Percentiles rank a stretch among this genome's conserved stretches.
phyloP scores from a whole-genome alignment of 225 moss, liverwort and hornwort genomes.

The Lunularia cruciata region DNA sequence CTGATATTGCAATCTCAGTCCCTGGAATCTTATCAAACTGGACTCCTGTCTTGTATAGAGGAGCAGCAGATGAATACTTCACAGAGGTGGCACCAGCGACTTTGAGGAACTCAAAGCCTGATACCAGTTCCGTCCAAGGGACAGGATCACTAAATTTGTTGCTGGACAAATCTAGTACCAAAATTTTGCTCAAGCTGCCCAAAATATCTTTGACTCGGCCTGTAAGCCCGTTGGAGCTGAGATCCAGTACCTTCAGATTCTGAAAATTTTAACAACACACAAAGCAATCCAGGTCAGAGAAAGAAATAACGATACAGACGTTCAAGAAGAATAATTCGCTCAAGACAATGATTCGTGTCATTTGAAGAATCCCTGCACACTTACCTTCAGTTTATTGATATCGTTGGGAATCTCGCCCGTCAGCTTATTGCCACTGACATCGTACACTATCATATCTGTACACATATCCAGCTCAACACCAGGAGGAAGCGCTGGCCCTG shows the following conservation, averaged over 20 bases:
- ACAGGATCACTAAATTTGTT: slow-evolving; percentile 22
- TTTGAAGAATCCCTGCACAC: no score
- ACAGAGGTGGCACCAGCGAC: neutral
- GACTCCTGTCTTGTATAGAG: neutral
- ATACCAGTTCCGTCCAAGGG: slow-evolving; percentile 16
- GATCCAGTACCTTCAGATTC: slow-evolving; percentile 26
- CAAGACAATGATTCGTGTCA: no score
- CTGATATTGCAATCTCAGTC: neutral
- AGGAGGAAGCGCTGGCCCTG: slow-evolving; percentile 12
- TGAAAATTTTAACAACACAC: no score
- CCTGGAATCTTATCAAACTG: neutral
- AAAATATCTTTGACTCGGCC: slow-evolving; percentile 1
- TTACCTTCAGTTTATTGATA: slow-evolving; percentile 12
- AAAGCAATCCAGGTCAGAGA: no score
- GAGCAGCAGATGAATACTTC: neutral
- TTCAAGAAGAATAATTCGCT: no score
- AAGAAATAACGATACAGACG: no score
- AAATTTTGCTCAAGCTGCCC: slow-evolving; percentile 7
- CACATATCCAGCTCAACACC: neutral
- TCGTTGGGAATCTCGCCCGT: slow-evolving; percentile 7
- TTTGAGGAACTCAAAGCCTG: slow-evolving; percentile 21
- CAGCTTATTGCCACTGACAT: slow-evolving; percentile 33
- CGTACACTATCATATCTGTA: slow-evolving; percentile 19
- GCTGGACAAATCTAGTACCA: slow-evolving; percentile 25
- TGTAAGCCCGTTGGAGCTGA: slow-evolving; percentile 27